Evolutionary conservation across 805 yeast species (phyloP), one percentile per base, ranked within the genome.

Genomic region (Wickerhamomyces pijperi): DNA sequence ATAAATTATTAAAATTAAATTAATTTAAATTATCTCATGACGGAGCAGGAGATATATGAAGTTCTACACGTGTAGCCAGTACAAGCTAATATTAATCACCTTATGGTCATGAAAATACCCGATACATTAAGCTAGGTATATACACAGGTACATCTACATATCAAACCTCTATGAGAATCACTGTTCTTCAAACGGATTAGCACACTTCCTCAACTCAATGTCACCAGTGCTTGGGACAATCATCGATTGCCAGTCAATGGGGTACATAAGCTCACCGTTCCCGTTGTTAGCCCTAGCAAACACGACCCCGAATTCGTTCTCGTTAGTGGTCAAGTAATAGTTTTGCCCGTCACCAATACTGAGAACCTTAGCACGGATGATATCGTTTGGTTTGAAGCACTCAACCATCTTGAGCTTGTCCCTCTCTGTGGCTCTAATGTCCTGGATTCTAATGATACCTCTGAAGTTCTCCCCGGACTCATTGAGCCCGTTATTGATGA

Each of bases 221-320:
- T 69, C 72, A 2, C 96, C 96, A 2, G 88, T 76, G 19, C 60
- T 64, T 2, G 86, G 78, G 45, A 83, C 76, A 25, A 81, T 70
- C 97, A 94, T 92, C 12, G 86, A 82, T 60, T 86, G 88, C 97
- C 97, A 92, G 60, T 92, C 97, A 34, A 86, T 61, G 2, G 98
- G 94, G 49, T 78, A 81, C 85, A 92, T 76, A 40, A 77, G 60
- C 29, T 74, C 77, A 2, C 95, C 95, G 3, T 77, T 76, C 15
- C 78, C 80, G 45, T 70, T 74, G 21, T 53, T 50, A 34, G 80
- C 72, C 44, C 71, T 76, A 5, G 97, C 97, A 58, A 88, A 83
- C 1, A 92, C 79, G 4, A 92, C 98, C 3, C 99, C 99, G 32
- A 90, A 64, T 52, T 90, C 95, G 57, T 90, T 86, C 45, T 80